Evolutionary conservation across 2,329 filamentous ascomycete genomes (phyloP).

Genomic region (Aspergillus brasiliensis): DNA sequence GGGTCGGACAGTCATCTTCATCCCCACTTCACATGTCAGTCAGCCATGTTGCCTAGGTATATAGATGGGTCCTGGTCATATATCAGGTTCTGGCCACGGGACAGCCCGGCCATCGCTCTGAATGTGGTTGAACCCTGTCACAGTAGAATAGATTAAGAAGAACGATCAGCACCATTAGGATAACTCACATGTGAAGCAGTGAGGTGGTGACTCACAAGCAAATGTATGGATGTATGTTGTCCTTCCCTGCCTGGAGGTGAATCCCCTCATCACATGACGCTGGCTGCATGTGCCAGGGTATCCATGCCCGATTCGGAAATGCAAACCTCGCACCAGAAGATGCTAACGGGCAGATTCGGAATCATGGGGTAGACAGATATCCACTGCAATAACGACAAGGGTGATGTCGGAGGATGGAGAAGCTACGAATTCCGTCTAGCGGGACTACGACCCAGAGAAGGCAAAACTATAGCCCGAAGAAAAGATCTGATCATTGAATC

Average conservation of each 20-base stretch:
- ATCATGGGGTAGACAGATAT: too few species aligned
- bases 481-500: constrained; percentile 13
- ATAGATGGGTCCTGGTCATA: not conserved
- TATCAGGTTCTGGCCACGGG: not conserved
- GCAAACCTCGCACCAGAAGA: not conserved
- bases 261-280: not conserved
- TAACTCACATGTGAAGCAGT: not conserved
- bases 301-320: not conserved
- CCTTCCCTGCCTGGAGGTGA: not conserved
- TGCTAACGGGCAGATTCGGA: not conserved
- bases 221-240: not conserved
- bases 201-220: not conserved
- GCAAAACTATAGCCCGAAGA: not conserved
- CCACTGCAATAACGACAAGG: too few species aligned
- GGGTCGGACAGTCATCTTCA: not conserved
- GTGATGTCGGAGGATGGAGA: too few species aligned
- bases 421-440: too few species aligned
- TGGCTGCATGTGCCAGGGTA: not conserved
- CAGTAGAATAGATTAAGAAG: too few species aligned
- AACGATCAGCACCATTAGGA: not conserved
- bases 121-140: not conserved
- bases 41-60: not conserved
- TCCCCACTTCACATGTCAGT: constrained; percentile 7
- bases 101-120: not conserved
- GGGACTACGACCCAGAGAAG: not conserved